These are phyloP conservation scores for Aspergillus caelatus DNA, from an alignment of 2,329 filamentous ascomycete genomes.

Conservation along the genomic window DNA sequence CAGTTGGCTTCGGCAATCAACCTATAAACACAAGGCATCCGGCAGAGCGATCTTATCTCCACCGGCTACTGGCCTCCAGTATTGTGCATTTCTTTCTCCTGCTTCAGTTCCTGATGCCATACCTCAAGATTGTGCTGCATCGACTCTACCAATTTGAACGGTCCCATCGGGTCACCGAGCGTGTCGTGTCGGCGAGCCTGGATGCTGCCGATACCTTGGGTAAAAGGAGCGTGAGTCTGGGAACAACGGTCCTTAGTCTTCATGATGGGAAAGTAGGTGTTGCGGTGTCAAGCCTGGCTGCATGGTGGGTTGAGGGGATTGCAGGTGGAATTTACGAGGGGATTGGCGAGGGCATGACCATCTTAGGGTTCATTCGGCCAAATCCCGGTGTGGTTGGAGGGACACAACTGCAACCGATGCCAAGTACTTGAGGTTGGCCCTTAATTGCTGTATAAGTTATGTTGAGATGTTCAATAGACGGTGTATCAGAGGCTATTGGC, in stretches of 20 bases:
- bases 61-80: slow-evolving; percentile 58
- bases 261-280: slow-evolving; percentile 68
- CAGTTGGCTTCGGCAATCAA: slow-evolving; percentile 3
- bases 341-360: slow-evolving; percentile 55
- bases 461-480: not conserved
- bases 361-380: slow-evolving; percentile 41
- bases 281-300: slow-evolving; percentile 56
- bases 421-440: not conserved
- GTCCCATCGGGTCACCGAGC: slow-evolving; percentile 66
- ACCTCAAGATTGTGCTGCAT: slow-evolving; percentile 58
- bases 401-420: not conserved
- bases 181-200: slow-evolving; percentile 56
- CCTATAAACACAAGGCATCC: not conserved
- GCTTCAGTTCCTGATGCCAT: slow-evolving; percentile 63
- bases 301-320: slow-evolving; percentile 67
- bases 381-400: not conserved
- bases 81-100: slow-evolving; percentile 64
- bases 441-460: not conserved
- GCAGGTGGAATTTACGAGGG: slow-evolving; percentile 70
- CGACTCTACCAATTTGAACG: slow-evolving; percentile 65
- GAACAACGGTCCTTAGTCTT: slow-evolving; percentile 60
- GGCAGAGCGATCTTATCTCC: slow-evolving; percentile 54
- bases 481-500: not conserved
- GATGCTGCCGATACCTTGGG: slow-evolving; percentile 58
- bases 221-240: slow-evolving; percentile 55